Percentiles rank a stretch among this genome's conserved stretches.
phyloP scores from a whole-genome alignment of 768 basidiomycete genomes.

The Harrya chromipes region DNA sequence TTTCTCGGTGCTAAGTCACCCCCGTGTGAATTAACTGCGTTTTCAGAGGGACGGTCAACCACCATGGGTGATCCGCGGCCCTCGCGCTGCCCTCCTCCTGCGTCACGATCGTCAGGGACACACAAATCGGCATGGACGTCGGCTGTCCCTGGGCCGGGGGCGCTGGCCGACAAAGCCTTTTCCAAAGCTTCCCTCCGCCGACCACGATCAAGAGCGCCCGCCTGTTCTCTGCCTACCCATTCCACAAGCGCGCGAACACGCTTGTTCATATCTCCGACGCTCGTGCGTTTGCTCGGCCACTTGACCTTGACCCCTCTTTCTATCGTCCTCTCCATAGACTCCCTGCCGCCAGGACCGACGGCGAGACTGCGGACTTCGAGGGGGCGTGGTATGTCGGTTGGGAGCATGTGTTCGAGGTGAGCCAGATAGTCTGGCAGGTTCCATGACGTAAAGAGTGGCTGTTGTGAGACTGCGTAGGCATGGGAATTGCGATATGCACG shows the following conservation, averaged over 20 bases:
- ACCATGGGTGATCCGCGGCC: slow-evolving; percentile 32
- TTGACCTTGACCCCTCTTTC: slow-evolving; percentile 85
- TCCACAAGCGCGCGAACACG: slow-evolving; percentile 86
- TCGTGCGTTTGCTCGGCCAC: slow-evolving; percentile 93
- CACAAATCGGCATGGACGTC: slow-evolving; percentile 5
- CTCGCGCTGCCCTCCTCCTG: slow-evolving; percentile 10
- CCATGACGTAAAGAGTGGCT: slow-evolving; percentile 83
- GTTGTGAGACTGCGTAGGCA: slow-evolving; percentile 75
- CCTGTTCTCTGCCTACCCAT: slow-evolving; percentile 91
- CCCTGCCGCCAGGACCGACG: slow-evolving; percentile 41
- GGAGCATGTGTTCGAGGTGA: slow-evolving; percentile 81
- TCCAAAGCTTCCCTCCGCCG: slow-evolving; percentile 68
- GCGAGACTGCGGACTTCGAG: slow-evolving; percentile 62
- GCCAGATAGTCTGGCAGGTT: slow-evolving; percentile 90
- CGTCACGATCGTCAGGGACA: slow-evolving; percentile 15
- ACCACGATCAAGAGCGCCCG: slow-evolving; percentile 65
- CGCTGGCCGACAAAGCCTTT: slow-evolving; percentile 39
- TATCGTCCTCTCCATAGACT: slow-evolving; percentile 56
- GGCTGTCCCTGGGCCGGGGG: slow-evolving; percentile 10
- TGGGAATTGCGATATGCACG: slow-evolving; percentile 77
- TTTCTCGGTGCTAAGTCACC: slow-evolving; percentile 10
- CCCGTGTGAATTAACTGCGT: slow-evolving; percentile 12
- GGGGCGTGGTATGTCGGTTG: slow-evolving; percentile 69
- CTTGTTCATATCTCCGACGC: slow-evolving; percentile 97
- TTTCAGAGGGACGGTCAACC: slow-evolving; percentile 25